phyloP scores from a whole-genome alignment of 805 yeast genomes.

The Pichia scutulata region DNA sequence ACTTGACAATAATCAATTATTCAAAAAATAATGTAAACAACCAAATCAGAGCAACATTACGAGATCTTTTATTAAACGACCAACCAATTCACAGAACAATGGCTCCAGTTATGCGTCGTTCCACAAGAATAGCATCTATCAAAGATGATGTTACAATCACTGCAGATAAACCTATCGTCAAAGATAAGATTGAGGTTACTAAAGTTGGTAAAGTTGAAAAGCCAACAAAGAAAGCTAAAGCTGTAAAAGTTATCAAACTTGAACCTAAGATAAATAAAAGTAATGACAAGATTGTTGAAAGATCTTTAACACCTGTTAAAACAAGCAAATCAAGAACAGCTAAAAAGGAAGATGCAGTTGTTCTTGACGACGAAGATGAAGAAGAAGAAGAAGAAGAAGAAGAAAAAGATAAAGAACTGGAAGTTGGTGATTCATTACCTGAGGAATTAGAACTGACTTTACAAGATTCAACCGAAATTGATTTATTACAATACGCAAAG shows the following conservation, averaged over 20 bases:
- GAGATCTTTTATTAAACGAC: neutral
- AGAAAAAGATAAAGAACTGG: conserved; percentile 1
- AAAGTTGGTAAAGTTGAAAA: neutral
- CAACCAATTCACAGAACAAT: neutral
- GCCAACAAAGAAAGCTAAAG: neutral
- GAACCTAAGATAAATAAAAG: neutral
- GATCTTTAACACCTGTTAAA: neutral
- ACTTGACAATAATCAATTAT: no score
- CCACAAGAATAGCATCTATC: conserved; percentile 5
- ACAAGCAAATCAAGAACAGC: neutral
- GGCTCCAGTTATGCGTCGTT: conserved; percentile 3
- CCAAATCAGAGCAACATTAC: neutral
- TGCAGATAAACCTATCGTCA: neutral
- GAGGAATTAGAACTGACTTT: conserved; percentile 25
- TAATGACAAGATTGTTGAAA: neutral
- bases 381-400: neutral
- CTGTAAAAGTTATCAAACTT: neutral
- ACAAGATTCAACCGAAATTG: conserved; percentile 40
- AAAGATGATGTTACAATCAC: conserved; percentile 1
- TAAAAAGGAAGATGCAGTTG: conserved; percentile 1
- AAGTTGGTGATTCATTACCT: conserved; percentile 14
- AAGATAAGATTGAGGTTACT: neutral
- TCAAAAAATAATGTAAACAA: neutral
- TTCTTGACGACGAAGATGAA: conserved; percentile 1
- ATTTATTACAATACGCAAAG: conserved; percentile 21